These are phyloP conservation scores for Boletus pseudo-olivaceus DNA, from an alignment of 768 basidiomycete species.

Conservation along the genomic window DNA sequence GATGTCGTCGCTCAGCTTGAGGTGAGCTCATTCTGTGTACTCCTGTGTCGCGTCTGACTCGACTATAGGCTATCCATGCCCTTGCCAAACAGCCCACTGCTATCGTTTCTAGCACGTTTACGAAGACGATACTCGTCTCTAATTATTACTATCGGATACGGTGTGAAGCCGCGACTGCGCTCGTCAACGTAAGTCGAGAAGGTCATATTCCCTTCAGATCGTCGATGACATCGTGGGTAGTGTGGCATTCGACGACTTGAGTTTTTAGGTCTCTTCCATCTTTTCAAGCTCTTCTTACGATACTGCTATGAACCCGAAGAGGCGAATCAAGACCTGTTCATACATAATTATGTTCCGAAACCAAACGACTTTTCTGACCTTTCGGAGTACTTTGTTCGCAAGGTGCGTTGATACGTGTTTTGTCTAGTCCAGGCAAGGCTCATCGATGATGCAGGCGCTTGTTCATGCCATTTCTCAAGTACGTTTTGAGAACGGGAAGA, in stretches of 20 bases:
- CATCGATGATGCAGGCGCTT: constrained; percentile 49
- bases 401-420: constrained; percentile 45
- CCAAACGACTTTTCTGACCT: constrained; percentile 94
- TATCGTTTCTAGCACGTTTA: constrained; percentile 86
- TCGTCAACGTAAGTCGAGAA: constrained; percentile 62
- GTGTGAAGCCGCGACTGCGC: constrained; percentile 86
- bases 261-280: constrained; percentile 89
- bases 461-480: constrained; percentile 82
- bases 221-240: constrained; percentile 38
- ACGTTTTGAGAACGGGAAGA: constrained; percentile 83
- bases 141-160: constrained; percentile 97
- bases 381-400: constrained; percentile 91
- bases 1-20: constrained; percentile 98
- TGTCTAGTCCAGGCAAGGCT: background rate
- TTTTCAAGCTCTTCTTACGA: constrained; percentile 91
- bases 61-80: constrained; percentile 83
- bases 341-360: constrained; percentile 86
- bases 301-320: constrained; percentile 90
- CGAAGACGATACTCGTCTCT: constrained; percentile 89
- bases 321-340: constrained; percentile 75
- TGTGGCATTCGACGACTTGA: constrained; percentile 81
- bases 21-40: constrained; percentile 45
- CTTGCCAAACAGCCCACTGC: constrained; percentile 76
- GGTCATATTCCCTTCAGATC: constrained; percentile 1
- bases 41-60: constrained; percentile 7